Evolutionary conservation across 1,284 basidiomycete species (phyloP), one percentile per base, ranked within the genome.

Genomic region (Waitea zeae): DNA sequence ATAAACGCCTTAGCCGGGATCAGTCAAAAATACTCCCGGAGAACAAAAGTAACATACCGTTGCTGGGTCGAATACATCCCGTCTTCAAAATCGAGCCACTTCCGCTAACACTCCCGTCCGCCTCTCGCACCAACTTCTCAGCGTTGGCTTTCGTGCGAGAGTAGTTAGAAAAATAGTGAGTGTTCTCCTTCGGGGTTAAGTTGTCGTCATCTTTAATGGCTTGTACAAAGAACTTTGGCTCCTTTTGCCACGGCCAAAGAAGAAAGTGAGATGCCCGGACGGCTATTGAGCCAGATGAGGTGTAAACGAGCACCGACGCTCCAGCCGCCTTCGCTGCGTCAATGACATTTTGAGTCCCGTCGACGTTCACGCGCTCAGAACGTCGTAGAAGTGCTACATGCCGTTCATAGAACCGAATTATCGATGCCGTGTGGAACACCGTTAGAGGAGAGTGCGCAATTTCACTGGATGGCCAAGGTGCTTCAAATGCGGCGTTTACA

Each of bases 381-480:
- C 58, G 57, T 2, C 53, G 50, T 2, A 78, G 49, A 9, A 80
- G 60, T 2, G 45, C 46, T 1, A 51, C 43, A 38, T 64, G 58
- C 3, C 72, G 67, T 42, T 82, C 79, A 46, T 70, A 82, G 50
- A 78, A 82, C 3, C 76, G 73, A 41, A 82, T 81, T 42, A 62
- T 75, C 12, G 78, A 74, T 2, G 73, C 79, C 15, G 74, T 75
- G 44, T 80, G 75, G 49, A 79, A 78, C 4, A 82, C 62, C 0
- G 77, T 78, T 19, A 72, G 51, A 2, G 43, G 42, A 3, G 41
- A 49, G 15, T 45, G 44, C 7, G 38, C 36, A 15, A 12, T 11
- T 6, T 7, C 29, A 7, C n/a, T n/a, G 22, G 7, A 7, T n/a
- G 42, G 62, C 79, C 79, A 83, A 0, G 73, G 61, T 3, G 67